Evolutionary conservation across 163 green algal genomes (phyloP).

Genomic region (Volvox carteri): DNA sequence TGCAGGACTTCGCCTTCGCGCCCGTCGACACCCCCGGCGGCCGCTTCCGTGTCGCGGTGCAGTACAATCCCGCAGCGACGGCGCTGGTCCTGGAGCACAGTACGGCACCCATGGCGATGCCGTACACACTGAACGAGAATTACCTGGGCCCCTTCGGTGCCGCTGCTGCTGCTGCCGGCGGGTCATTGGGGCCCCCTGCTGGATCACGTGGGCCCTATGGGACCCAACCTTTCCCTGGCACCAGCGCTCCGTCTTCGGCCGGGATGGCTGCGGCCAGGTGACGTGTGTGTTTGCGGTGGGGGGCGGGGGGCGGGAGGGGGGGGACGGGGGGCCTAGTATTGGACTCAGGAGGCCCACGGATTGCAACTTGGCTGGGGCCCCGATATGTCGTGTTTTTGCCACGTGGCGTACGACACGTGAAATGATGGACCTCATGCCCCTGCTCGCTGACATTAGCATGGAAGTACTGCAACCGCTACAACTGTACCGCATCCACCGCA

Average conservation of each 20-base stretch:
- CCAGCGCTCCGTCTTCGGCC: constrained; percentile 4
- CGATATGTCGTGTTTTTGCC: no score
- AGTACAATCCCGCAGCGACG: constrained; percentile 22
- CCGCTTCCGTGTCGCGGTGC: constrained; percentile 23
- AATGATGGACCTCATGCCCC: no score
- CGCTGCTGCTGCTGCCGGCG: not conserved
- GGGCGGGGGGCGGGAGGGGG: not conserved
- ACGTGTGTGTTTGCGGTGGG: not conserved
- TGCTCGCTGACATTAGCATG: no score
- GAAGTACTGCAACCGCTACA: no score
- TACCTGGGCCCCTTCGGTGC: not conserved
- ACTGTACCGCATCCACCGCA: no score
- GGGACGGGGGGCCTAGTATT: no score
- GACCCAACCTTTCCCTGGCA: not conserved
- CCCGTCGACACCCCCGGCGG: constrained; percentile 39
- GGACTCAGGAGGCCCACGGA: no score
- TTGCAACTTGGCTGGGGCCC: no score
- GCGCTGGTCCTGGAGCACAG: constrained; percentile 10
- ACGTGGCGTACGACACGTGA: no score
- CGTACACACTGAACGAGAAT: constrained; percentile 30
- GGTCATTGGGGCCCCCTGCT: no score
- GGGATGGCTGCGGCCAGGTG: constrained; percentile 17
- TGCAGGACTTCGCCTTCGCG: constrained; percentile 35
- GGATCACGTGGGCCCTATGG: no score
- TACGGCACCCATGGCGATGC: constrained; percentile 25